A percentile compares a stretch with the other conserved stretches of the same genome.
Evolutionary conservation across 768 basidiomycete species (phyloP).

Genomic region (Lactarius sanguifluus): DNA sequence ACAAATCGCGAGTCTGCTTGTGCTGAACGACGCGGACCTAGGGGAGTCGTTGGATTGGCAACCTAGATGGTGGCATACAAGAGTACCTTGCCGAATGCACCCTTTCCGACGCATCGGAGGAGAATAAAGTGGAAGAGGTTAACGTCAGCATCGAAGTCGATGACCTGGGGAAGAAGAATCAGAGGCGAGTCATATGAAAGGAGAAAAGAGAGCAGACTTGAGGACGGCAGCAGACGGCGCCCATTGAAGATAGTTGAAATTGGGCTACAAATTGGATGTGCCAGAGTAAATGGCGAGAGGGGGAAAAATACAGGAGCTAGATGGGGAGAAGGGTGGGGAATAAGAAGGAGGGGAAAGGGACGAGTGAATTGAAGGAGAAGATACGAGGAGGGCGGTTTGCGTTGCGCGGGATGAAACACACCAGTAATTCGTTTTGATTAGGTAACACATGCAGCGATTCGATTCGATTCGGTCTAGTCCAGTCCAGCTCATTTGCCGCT

Average conservation of each 20-base stretch:
- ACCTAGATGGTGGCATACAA: slow-evolving; percentile 26
- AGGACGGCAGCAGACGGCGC: slow-evolving; percentile 82
- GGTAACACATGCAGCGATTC: neutral
- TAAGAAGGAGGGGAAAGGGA: slow-evolving; percentile 17
- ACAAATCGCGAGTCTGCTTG: slow-evolving; percentile 95
- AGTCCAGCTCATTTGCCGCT: slow-evolving; percentile 1
- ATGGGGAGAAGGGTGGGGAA: slow-evolving; percentile 21
- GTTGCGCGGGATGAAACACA: neutral
- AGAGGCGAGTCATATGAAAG: neutral
- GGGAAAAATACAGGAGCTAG: slow-evolving; percentile 20
- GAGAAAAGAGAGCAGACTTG: slow-evolving; percentile 48
- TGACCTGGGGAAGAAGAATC: slow-evolving; percentile 52
- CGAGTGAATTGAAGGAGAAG: neutral
- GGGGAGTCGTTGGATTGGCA: slow-evolving; percentile 15
- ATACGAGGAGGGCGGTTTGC: neutral
- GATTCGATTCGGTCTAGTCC: neutral
- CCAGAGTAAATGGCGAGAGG: slow-evolving; percentile 12
- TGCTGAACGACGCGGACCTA: slow-evolving; percentile 99
- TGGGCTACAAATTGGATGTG: slow-evolving; percentile 15
- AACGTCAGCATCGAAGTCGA: slow-evolving; percentile 94
- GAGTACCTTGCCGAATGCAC: slow-evolving; percentile 93
- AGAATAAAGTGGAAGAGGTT: slow-evolving; percentile 97
- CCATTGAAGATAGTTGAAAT: slow-evolving; percentile 49
- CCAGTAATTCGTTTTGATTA: neutral
- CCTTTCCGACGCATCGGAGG: slow-evolving; percentile 94